Evolutionary conservation across 2,329 filamentous ascomycete genomes (phyloP).

Genomic region (Endoconidiophora polonica): DNA sequence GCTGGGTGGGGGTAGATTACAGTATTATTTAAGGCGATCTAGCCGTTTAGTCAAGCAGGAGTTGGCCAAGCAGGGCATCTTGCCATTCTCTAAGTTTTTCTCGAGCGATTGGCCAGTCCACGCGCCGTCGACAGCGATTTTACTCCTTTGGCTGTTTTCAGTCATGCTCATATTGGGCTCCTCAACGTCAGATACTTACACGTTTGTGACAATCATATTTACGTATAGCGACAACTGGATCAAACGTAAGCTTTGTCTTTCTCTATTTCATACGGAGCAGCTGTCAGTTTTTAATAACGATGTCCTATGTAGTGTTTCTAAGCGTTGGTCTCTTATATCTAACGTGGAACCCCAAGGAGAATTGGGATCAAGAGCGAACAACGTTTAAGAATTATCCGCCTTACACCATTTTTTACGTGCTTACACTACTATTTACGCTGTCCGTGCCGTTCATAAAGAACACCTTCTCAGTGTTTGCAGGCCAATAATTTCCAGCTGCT

Average conservation of each 20-base stretch:
- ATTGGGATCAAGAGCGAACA: slow-evolving; percentile 37
- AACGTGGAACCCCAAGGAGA: slow-evolving; percentile 31
- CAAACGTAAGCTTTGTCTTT: slow-evolving; percentile 40
- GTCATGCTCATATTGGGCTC: slow-evolving; percentile 5
- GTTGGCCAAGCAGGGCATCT: slow-evolving; percentile 50
- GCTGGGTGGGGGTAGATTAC: no score
- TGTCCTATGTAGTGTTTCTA: slow-evolving; percentile 40
- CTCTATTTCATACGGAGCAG: slow-evolving; percentile 27
- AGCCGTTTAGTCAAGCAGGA: slow-evolving; percentile 37
- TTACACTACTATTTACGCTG: slow-evolving; percentile 35
- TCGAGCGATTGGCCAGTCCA: slow-evolving; percentile 54
- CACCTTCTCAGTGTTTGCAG: slow-evolving; percentile 14
- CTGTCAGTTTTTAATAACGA: background rate
- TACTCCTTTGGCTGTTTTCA: slow-evolving; percentile 10
- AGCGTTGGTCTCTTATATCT: slow-evolving; percentile 34
- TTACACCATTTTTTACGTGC: slow-evolving; percentile 30
- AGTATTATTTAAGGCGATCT: no score
- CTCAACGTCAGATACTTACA: slow-evolving; percentile 6
- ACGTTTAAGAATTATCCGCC: slow-evolving; percentile 25
- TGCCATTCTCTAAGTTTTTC: slow-evolving; percentile 51
- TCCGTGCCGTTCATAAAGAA: slow-evolving; percentile 39
- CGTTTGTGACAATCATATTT: slow-evolving; percentile 10
- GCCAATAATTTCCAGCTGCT: no score
- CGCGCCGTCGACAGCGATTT: slow-evolving; percentile 7
- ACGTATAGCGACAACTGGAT: slow-evolving; percentile 36